Conservation (phyloP, 176 grass and related monocot genomes). For the Oropetium thomaeum region DNA sequence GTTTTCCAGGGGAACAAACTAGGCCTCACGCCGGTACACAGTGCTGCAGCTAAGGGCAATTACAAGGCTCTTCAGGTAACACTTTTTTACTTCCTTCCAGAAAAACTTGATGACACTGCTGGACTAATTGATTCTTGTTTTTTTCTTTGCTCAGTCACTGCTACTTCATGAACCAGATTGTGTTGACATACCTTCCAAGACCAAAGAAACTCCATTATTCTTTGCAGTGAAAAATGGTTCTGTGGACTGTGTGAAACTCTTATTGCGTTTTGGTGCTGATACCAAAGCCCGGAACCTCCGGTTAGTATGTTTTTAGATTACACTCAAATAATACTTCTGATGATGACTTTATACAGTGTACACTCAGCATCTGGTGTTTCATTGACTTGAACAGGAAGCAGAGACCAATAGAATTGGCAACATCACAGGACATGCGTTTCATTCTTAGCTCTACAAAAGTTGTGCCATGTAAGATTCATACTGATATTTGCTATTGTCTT, state of each 20-base stretch:
- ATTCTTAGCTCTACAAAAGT: conserved; percentile 49
- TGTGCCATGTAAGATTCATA: conserved; percentile 35
- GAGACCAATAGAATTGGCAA: conserved; percentile 56
- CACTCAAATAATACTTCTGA: background rate
- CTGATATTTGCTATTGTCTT: background rate
- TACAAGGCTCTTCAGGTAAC: conserved; percentile 62
- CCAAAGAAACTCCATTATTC: conserved; percentile 66
- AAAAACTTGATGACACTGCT: background rate
- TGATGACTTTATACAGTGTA: background rate
- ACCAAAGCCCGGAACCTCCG: conserved; percentile 52
- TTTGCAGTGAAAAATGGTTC: conserved; percentile 55
- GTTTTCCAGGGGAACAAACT: conserved; percentile 61
- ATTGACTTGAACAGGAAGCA: conserved; percentile 49
- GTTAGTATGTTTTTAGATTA: conserved; percentile 26
- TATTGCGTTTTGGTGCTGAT: conserved; percentile 52
- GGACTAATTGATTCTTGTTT: conserved; percentile 25
- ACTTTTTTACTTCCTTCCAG: conserved; percentile 13
- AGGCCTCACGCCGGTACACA: conserved; percentile 55
- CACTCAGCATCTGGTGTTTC: conserved; percentile 3
- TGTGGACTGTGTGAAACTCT: conserved; percentile 47
- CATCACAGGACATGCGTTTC: conserved; percentile 59
- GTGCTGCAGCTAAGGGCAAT: conserved; percentile 56
- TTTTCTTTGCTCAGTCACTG: conserved; percentile 50
- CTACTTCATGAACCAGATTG: conserved; percentile 52
- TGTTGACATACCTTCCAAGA: conserved; percentile 62